Conservation (phyloP, 2,329 filamentous ascomycete species). For the Microsporum audouinii region DNA sequence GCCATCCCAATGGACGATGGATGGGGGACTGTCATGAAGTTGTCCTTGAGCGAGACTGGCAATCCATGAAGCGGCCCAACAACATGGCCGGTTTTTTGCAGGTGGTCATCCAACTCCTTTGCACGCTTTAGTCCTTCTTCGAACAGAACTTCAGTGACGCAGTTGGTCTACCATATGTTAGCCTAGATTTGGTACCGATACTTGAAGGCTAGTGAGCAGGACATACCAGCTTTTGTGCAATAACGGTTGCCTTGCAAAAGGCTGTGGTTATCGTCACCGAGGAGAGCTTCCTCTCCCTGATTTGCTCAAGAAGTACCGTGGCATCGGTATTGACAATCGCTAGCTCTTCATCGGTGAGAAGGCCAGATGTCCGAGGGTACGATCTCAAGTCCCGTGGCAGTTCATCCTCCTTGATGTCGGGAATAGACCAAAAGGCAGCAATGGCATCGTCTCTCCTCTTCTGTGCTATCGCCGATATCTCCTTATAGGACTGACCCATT, state of each 20-base stretch:
- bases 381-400: slow-evolving; percentile 14
- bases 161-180: slow-evolving; percentile 42
- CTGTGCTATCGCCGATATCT: slow-evolving; percentile 28
- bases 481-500: slow-evolving; percentile 27
- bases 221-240: slow-evolving; percentile 25
- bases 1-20: slow-evolving; percentile 16
- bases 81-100: slow-evolving; percentile 32
- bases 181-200: neutral
- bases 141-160: slow-evolving; percentile 48
- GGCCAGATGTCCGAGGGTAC: slow-evolving; percentile 38
- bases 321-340: slow-evolving; percentile 37
- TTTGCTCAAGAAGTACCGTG: slow-evolving; percentile 26
- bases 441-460: slow-evolving; percentile 25
- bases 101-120: slow-evolving; percentile 24
- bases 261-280: slow-evolving; percentile 13
- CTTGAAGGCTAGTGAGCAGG: no score
- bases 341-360: slow-evolving; percentile 45
- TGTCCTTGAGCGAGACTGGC: slow-evolving; percentile 34
- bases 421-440: slow-evolving; percentile 15
- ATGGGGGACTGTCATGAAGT: slow-evolving; percentile 24
- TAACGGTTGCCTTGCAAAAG: slow-evolving; percentile 32
- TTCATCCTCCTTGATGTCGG: slow-evolving; percentile 13
- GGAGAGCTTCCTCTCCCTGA: slow-evolving; percentile 21
- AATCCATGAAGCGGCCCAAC: slow-evolving; percentile 33
- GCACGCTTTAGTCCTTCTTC: slow-evolving; percentile 30